phyloP scores from a whole-genome alignment of 2,329 filamentous ascomycete genomes.

The Aspergillus fijiensis region DNA sequence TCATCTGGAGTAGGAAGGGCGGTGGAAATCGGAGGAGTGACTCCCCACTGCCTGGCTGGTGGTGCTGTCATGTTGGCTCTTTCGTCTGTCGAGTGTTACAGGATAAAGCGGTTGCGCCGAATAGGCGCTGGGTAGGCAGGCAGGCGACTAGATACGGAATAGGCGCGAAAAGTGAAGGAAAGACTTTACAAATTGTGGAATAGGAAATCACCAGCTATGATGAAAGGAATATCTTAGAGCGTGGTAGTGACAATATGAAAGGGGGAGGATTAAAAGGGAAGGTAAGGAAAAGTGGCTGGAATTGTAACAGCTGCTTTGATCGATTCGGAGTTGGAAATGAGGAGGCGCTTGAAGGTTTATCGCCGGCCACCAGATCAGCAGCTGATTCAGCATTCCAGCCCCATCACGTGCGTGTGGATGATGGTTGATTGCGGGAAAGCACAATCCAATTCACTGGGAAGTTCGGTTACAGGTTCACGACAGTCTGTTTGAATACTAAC shows the following conservation, averaged over 20 bases:
- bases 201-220: not conserved
- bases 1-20: constrained; percentile 75
- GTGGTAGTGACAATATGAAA: not conserved
- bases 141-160: constrained; percentile 3
- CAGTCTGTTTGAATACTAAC: too few relatives aligned
- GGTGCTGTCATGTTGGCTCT: constrained; percentile 36
- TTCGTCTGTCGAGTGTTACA: constrained; percentile 6
- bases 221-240: not conserved
- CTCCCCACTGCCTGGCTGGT: constrained; percentile 59
- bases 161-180: constrained; percentile 3
- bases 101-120: constrained; percentile 18
- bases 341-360: constrained; percentile 12
- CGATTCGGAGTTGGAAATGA: constrained; percentile 3
- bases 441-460: not conserved
- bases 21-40: constrained; percentile 80
- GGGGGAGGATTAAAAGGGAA: constrained; percentile 5
- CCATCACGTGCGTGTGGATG: constrained; percentile 7
- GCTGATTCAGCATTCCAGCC: constrained; percentile 17
- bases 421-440: not conserved
- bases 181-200: constrained; percentile 1
- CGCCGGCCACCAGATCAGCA: constrained; percentile 5
- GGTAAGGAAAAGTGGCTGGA: constrained; percentile 11
- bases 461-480: not conserved
- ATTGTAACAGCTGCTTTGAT: constrained; percentile 6
- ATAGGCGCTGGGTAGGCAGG: not conserved